Evolutionary conservation across 2,329 filamentous ascomycete species (phyloP).

Genomic region (Fusarium pininemorale): DNA sequence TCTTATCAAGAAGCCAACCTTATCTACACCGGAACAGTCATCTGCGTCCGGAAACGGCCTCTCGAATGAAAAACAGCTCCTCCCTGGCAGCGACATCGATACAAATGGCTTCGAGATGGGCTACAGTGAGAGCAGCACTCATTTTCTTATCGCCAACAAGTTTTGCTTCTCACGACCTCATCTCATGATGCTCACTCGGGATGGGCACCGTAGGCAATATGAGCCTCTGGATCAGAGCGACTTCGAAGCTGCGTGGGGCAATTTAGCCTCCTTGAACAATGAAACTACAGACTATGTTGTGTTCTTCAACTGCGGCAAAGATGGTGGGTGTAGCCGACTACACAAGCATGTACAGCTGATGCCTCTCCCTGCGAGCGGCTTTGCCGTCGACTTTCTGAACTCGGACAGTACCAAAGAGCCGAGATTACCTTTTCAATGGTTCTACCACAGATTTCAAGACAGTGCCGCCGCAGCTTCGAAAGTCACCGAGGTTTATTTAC

Average conservation of each 20-base stretch:
- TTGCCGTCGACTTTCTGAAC: background rate
- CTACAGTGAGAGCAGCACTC: background rate
- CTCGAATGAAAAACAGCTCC: background rate
- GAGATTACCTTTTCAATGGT: background rate
- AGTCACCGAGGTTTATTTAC: background rate
- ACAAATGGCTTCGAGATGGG: background rate
- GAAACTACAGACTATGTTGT: background rate
- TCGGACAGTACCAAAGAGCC: background rate
- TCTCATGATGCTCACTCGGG: background rate
- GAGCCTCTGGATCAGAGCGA: background rate
- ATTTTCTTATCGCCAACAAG: background rate
- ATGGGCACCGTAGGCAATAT: background rate
- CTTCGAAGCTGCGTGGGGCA: background rate
- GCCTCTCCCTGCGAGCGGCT: background rate
- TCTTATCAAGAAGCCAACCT: conserved; percentile 1
- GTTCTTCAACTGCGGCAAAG: background rate
- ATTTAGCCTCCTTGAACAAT: too few relatives aligned
- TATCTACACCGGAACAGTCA: background rate
- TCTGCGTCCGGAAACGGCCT: background rate
- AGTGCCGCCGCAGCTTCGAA: rapidly evolving
- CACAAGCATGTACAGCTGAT: background rate
- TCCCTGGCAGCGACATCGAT: background rate
- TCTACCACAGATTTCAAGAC: background rate
- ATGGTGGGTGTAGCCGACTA: background rate
- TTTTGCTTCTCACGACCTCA: conserved; percentile 5